These are phyloP conservation scores for Russula griseocarnosa DNA, from an alignment of 768 basidiomycete species.

Conservation along the genomic window DNA sequence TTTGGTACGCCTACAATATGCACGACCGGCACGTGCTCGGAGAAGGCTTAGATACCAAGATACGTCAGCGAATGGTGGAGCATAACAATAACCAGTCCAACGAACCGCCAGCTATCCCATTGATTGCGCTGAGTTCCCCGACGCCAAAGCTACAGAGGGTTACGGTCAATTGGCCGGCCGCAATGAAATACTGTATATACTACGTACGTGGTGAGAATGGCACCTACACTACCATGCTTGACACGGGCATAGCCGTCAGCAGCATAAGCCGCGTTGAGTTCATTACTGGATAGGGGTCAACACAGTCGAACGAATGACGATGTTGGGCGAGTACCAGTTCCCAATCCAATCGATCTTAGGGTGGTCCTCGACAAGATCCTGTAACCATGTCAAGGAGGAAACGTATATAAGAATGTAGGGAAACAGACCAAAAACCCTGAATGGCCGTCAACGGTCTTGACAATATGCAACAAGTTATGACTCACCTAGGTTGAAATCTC, in stretches of 20 bases:
- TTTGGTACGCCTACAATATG: constrained; percentile 85
- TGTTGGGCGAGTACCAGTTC: constrained; percentile 52
- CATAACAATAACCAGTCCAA: not conserved
- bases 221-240: constrained; percentile 68
- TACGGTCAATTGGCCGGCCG: not conserved
- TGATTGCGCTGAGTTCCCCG: constrained; percentile 86
- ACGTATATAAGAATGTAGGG: constrained; percentile 1
- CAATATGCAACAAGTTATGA: not conserved
- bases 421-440: constrained; percentile 46
- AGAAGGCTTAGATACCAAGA: constrained; percentile 49
- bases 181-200: not conserved
- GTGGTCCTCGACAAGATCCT: constrained; percentile 83
- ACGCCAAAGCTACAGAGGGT: constrained; percentile 67
- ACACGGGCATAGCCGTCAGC: constrained; percentile 92
- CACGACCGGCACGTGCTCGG: constrained; percentile 86
- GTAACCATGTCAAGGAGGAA: constrained; percentile 20
- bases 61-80: not conserved
- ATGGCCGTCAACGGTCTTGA: not conserved
- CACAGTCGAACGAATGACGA: not conserved
- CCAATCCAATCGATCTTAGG: constrained; percentile 81
- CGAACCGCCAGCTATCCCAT: constrained; percentile 74
- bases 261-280: constrained; percentile 85
- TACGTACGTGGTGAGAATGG: constrained; percentile 70
- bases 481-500: constrained; percentile 76
- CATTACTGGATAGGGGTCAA: constrained; percentile 50